Evolutionary conservation across 257 asterid species (phyloP).

Genomic region (Salvia hispanica): DNA sequence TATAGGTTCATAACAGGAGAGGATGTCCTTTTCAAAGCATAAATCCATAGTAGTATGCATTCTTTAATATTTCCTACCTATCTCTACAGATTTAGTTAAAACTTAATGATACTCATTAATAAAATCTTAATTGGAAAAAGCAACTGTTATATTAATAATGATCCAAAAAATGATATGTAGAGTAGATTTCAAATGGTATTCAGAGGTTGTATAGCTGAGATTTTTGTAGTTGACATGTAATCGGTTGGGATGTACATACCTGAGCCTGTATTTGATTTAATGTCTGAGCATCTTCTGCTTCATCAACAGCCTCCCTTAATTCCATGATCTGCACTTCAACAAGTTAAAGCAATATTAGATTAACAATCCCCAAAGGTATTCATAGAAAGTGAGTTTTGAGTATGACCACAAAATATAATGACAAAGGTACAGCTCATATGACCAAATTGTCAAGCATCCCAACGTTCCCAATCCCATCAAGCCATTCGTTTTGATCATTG

Average conservation of each 20-base stretch:
- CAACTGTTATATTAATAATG: background rate
- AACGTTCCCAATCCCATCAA: background rate
- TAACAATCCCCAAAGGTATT: background rate
- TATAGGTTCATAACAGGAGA: background rate
- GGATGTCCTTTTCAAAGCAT: background rate
- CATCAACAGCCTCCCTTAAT: constrained; percentile 89
- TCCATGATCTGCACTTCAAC: constrained; percentile 70
- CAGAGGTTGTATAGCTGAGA: constrained; percentile 22
- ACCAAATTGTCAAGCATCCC: constrained; percentile 6
- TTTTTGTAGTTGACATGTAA: background rate
- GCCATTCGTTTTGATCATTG: background rate
- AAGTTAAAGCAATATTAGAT: background rate
- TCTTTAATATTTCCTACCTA: no score
- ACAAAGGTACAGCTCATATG: constrained; percentile 13
- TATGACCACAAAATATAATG: background rate
- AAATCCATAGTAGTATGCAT: background rate
- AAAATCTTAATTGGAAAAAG: background rate
- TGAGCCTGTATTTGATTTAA: constrained; percentile 67
- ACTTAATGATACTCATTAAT: background rate
- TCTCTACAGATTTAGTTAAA: background rate
- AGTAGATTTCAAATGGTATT: background rate
- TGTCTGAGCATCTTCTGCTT: constrained; percentile 57
- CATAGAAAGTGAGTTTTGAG: constrained; percentile 3
- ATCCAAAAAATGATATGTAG: background rate
- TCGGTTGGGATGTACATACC: constrained; percentile 43